Conservation (phyloP, 106 monocot genomes). For the Platanthera zijinensis region DNA sequence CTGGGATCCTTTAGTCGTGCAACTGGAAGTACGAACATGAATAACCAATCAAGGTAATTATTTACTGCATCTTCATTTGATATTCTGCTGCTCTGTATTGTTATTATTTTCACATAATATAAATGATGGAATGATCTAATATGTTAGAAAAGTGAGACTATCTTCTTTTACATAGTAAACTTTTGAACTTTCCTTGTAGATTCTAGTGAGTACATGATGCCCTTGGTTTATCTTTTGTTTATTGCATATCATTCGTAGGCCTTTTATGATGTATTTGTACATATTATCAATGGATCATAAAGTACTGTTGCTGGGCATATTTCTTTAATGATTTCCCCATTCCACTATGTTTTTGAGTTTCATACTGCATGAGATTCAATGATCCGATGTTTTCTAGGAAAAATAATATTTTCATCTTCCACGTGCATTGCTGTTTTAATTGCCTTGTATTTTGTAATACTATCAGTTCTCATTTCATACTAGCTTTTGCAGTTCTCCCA, state of each 20-base stretch:
- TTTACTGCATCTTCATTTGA: neutral
- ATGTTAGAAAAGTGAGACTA: neutral
- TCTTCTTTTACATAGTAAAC: neutral
- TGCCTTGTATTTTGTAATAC: neutral
- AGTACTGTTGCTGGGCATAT: neutral
- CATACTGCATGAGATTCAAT: neutral
- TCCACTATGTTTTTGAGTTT: neutral
- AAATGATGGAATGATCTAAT: neutral
- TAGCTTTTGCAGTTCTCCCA: neutral
- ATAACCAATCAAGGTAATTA: constrained; percentile 89
- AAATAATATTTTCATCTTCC: neutral
- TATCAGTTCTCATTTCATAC: neutral
- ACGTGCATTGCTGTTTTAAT: neutral
- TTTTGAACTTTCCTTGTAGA: neutral
- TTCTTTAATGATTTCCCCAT: neutral
- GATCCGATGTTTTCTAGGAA: neutral
- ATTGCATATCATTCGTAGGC: neutral
- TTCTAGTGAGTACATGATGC: neutral
- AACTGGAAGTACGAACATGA: constrained; percentile 99
- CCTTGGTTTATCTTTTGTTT: neutral
- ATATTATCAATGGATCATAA: neutral
- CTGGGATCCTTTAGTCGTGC: constrained; percentile 83
- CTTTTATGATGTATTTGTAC: neutral
- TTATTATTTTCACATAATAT: neutral
- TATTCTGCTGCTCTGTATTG: neutral